Evolutionary conservation across 306 rosid species (phyloP).

Genomic region (Quercus wislizeni): DNA sequence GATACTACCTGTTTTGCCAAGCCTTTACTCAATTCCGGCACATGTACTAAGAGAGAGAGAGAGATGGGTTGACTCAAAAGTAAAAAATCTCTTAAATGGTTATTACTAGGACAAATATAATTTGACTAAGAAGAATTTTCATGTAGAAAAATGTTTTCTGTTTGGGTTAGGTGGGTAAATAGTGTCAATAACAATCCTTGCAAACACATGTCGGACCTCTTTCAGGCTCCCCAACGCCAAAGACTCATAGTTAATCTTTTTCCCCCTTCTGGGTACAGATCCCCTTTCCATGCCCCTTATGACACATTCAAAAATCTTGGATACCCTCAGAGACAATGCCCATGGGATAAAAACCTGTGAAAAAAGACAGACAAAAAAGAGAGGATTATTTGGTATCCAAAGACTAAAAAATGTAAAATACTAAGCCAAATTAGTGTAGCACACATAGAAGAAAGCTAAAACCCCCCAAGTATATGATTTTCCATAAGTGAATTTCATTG

Average conservation of each 20-base stretch:
- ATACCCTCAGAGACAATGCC: slow-evolving; percentile 25
- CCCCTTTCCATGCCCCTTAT: slow-evolving; percentile 19
- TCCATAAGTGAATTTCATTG: background rate
- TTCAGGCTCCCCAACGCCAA: slow-evolving; percentile 32
- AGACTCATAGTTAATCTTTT: slow-evolving; percentile 24
- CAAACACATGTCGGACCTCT: slow-evolving; percentile 37
- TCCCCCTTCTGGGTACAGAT: slow-evolving; percentile 19
- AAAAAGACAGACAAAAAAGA: background rate
- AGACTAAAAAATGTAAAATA: background rate
- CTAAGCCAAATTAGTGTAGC: background rate
- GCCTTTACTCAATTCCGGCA: background rate
- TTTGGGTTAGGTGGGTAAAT: slow-evolving; percentile 25
- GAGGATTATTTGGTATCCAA: background rate
- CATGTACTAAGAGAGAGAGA: background rate
- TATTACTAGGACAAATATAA: background rate
- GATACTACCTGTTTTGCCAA: no score
- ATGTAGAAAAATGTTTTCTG: background rate
- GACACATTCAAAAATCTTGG: slow-evolving; percentile 31
- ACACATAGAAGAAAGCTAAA: background rate
- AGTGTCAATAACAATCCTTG: slow-evolving; percentile 33
- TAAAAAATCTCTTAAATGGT: background rate
- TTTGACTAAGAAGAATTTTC: background rate
- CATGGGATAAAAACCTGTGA: slow-evolving; percentile 38
- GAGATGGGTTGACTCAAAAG: background rate
- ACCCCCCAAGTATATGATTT: background rate